Evolutionary conservation across 2,329 filamentous ascomycete genomes (phyloP), one percentile per base, ranked within the genome.

Genomic region (Plenodomus biglobosus): DNA sequence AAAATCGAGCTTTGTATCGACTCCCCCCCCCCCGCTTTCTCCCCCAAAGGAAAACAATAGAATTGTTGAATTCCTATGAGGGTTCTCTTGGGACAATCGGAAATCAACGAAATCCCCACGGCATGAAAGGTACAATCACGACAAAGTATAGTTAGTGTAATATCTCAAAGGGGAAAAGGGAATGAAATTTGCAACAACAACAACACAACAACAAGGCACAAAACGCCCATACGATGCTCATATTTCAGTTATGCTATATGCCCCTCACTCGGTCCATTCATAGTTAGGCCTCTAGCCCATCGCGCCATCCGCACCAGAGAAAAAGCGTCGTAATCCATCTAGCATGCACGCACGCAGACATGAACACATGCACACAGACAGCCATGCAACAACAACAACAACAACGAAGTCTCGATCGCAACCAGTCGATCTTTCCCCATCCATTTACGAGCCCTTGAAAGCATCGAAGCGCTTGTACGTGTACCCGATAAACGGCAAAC

Each of bases 401-500:
- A n/a, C n/a, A n/a, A n/a, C n/a, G n/a, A n/a, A 24, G 22, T 24
- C 22, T 11, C 11, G 22, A 11, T 32, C 27, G 27, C 11, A 32
- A 3, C 27, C 27, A 32, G 27, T 32, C 27, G 11, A 32, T 3
- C 27, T 11, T 24, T 24, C 22, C 22, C 27, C 27, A 11, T 15
- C 6, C 27, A 34, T 52, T 53, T 67, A 73, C 32, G 69, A 62
- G 38, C 73, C 72, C 38, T 75, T 63, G 75, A 85, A 85, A 47
- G 81, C 84, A 72, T 86, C 85, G 74, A 99, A 99, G 53, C 94
- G 89, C 84, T 97, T 99, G 80, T 96, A 99, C 8, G 94, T 95
- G 74, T 96, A 95, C 30, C 90, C 90, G 64, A 95, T 94, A 72
- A 96, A 99, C 2, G 94, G 94, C 75, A 99, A 76, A 75, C 89